Percentiles rank a stretch among this genome's conserved stretches.
phyloP scores from a whole-genome alignment of 306 rosid species.

The Spatholobus suberectus region DNA sequence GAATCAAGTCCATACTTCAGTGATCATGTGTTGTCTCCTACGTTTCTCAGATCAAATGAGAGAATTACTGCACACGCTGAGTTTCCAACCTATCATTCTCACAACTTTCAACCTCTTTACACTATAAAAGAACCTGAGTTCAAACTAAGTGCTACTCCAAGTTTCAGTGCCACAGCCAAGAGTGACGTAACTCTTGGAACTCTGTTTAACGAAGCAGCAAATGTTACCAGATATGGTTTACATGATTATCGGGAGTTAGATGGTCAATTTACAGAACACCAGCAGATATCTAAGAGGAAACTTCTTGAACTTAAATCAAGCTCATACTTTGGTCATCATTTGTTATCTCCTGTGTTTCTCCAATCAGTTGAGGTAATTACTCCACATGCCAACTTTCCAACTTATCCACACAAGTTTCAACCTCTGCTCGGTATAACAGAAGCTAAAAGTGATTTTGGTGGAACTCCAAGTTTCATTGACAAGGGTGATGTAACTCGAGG shows the following conservation, averaged over 20 bases:
- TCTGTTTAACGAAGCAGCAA: constrained; percentile 42
- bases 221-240: constrained; percentile 46
- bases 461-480: constrained; percentile 42
- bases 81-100: constrained; percentile 43
- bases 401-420: constrained; percentile 32
- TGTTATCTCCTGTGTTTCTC: constrained; percentile 49
- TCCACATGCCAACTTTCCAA: constrained; percentile 47
- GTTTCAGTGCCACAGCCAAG: constrained; percentile 42
- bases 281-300: constrained; percentile 39
- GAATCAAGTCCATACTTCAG: constrained; percentile 47
- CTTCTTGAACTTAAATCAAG: constrained; percentile 50
- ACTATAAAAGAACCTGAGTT: constrained; percentile 48
- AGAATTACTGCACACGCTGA: constrained; percentile 41
- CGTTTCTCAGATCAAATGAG: constrained; percentile 46
- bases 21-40: constrained; percentile 47
- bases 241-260: constrained; percentile 51
- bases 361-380: constrained; percentile 46
- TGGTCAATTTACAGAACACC: constrained; percentile 48
- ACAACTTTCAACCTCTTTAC: constrained; percentile 42
- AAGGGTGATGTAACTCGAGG: constrained; percentile 40
- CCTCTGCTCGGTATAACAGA: constrained; percentile 47
- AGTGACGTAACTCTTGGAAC: constrained; percentile 36
- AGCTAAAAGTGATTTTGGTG: constrained; percentile 44
- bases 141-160: constrained; percentile 38
- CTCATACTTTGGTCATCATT: constrained; percentile 46